Percentiles rank a stretch among this genome's conserved stretches.
phyloP scores from a whole-genome alignment of 257 asterid genomes.

The Petunia axillaris region DNA sequence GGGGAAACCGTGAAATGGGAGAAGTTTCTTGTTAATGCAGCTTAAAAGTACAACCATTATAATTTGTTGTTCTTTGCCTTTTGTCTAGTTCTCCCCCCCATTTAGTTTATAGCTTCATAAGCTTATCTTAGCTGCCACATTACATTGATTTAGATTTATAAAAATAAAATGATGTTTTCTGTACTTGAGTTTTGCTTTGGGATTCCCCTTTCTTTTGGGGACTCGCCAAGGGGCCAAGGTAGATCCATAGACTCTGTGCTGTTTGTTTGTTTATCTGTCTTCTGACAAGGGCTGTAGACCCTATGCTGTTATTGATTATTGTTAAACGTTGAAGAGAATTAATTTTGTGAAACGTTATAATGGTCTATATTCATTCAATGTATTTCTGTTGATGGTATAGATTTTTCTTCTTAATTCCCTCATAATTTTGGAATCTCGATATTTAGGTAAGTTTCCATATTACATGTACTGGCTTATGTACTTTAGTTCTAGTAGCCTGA shows the following conservation, averaged over 20 bases:
- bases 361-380: background rate
- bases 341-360: background rate
- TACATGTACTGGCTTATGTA: background rate
- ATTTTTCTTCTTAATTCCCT: background rate
- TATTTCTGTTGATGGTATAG: background rate
- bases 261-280: background rate
- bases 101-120: background rate
- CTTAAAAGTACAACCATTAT: background rate
- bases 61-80: background rate
- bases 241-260: background rate
- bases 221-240: background rate
- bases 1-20: constrained; percentile 6
- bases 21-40: background rate
- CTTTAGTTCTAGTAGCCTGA: constrained; percentile 13
- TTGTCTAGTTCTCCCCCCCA: background rate
- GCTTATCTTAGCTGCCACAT: background rate
- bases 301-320: background rate
- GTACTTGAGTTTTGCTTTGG: background rate
- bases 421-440: background rate
- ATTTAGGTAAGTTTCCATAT: background rate
- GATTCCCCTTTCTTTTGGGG: background rate
- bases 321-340: background rate
- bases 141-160: background rate
- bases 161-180: background rate
- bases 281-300: too few relatives aligned